Conservation (phyloP, 148 eudicot genomes). For the Camellia sinensis region DNA sequence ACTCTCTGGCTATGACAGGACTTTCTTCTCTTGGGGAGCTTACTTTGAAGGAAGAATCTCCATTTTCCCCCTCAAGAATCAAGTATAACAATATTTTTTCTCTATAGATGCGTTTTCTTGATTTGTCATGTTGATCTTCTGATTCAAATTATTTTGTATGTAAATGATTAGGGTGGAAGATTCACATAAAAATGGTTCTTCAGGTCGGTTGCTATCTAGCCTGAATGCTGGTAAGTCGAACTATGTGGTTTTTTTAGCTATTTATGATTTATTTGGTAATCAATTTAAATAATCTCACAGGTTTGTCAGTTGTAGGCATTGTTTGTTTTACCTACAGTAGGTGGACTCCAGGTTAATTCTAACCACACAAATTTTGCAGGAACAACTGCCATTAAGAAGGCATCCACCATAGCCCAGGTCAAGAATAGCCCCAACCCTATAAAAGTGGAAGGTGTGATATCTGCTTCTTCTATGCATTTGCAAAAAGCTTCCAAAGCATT, state of each 20-base stretch:
- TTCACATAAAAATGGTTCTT: conserved; percentile 44
- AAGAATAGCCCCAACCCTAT: conserved; percentile 25
- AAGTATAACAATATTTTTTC: conserved; percentile 34
- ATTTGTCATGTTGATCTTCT: conserved; percentile 12
- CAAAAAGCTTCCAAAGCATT: not conserved
- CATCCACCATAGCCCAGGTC: conserved; percentile 24
- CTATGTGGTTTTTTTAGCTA: not conserved
- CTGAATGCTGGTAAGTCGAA: conserved; percentile 36
- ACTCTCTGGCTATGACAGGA: conserved; percentile 28
- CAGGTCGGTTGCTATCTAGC: conserved; percentile 44
- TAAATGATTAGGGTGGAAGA: conserved; percentile 44
- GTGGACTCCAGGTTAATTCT: not conserved
- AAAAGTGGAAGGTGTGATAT: conserved; percentile 27
- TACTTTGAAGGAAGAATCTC: conserved; percentile 47
- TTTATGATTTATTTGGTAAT: not conserved
- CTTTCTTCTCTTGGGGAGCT: conserved; percentile 41
- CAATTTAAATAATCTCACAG: not conserved
- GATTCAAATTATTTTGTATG: conserved; percentile 11
- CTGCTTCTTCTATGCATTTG: not conserved
- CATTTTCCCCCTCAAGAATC: conserved; percentile 57
- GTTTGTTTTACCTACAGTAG: not conserved
- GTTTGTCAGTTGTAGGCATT: not conserved
- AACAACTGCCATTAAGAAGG: conserved; percentile 21
- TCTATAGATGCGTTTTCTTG: conserved; percentile 5
- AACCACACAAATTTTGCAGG: conserved; percentile 29